Conservation (phyloP, 495 filamentous ascomycete genomes). For the Xylaria nigripes region DNA sequence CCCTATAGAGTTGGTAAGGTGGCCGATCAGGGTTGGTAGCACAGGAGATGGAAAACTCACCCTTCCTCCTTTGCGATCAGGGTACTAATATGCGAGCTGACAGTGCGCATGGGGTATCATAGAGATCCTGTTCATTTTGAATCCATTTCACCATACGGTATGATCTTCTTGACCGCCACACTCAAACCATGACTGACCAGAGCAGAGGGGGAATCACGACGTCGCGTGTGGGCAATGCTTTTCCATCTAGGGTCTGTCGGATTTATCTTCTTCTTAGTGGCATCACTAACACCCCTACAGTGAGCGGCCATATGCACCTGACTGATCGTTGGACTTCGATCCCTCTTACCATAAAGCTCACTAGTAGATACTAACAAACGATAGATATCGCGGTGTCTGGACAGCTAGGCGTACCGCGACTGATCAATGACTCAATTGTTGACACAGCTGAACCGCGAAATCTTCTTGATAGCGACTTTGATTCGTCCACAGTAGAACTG, state of each 20-base stretch:
- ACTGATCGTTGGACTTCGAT: slow-evolving; percentile 1
- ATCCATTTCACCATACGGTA: slow-evolving; percentile 27
- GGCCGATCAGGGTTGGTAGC: no score
- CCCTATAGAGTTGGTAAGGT: not conserved
- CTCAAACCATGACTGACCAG: not conserved
- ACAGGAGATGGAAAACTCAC: not conserved
- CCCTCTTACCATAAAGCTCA: not conserved
- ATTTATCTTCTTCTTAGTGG: not conserved
- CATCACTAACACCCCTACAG: slow-evolving; percentile 2
- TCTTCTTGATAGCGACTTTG: slow-evolving; percentile 32
- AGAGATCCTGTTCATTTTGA: slow-evolving; percentile 32
- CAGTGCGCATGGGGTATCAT: slow-evolving; percentile 35
- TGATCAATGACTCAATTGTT: slow-evolving; percentile 19
- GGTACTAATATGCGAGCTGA: not conserved
- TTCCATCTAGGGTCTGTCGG: slow-evolving; percentile 17
- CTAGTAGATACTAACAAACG: not conserved
- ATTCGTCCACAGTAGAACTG: slow-evolving; percentile 22
- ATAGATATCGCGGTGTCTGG: slow-evolving; percentile 29
- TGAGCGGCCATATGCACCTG: not conserved
- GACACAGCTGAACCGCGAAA: slow-evolving; percentile 34
- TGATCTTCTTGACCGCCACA: not conserved
- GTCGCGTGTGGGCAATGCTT: slow-evolving; percentile 37
- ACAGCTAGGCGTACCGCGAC: slow-evolving; percentile 32
- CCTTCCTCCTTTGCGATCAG: not conserved
- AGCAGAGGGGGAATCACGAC: slow-evolving; percentile 33